Base-by-base conservation (phyloP, 192 early-diverging fungal genomes). In the Jimgerdemannia lactiflua region DNA sequence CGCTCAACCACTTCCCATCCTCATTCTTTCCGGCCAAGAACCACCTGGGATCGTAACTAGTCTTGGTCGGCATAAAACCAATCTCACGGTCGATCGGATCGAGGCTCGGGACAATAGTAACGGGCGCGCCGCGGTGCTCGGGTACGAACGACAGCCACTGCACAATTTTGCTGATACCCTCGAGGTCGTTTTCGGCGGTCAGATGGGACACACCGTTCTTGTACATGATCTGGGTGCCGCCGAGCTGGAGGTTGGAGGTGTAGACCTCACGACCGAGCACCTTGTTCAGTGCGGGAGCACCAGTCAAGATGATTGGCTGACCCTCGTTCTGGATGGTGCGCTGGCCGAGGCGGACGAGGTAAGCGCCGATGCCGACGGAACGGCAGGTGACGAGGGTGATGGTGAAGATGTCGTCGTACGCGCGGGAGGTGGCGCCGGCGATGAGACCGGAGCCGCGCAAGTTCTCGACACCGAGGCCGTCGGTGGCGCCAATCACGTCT, bases 151-250 rank as follows among this genome's bases (percentile, higher is more conserved):
- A 87, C 64, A 99, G 83, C 98, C 98, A 99, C 81, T 94, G 91
- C 68, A 97, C 79, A 75, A 98, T 95, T 87, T 98, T 93, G 74
- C 86, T 81, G 70, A 99, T 94, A 77, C 96, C 97, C 71, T 92
- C 89, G 75, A 98, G 92, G 79, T 98, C 96, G 83, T 99, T 97
- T 74, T 96, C 90, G 39, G 95, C 97, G 3, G 95, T 95, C 82
- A 98, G 85, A 77, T 99, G 97, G 14, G 98, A 98, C 4, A 99
- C 95, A 73, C 98, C 98, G 86, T 99, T 99, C 86, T 94, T 94
- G 89, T 94, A 95, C 98, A 99, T 99, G 84, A 99, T 98, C 84
- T 97, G 96, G 39, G 97, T 98, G 67, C 98, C 98, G 71, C 98
- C 98, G 39, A 99, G 88, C 83, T 99, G 98, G 82, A 99, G 77